A percentile compares a stretch with the other conserved stretches of the same genome.
phyloP scores from a whole-genome alignment of 768 basidiomycete genomes.

The Boletus vermiculosoides region DNA sequence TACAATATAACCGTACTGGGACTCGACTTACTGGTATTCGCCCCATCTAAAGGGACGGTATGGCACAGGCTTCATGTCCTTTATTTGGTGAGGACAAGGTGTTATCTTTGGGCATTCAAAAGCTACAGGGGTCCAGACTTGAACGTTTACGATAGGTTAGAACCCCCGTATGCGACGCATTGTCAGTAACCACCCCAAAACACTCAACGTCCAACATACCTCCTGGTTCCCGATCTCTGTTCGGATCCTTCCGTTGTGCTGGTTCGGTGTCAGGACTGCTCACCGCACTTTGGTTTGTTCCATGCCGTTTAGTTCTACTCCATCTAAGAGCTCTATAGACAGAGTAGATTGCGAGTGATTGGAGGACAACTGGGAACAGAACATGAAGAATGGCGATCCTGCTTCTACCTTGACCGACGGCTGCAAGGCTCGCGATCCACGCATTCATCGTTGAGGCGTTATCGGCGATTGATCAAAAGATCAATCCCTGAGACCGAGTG shows the following conservation, averaged over 20 bases:
- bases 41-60: slow-evolving; percentile 73
- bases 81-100: slow-evolving; percentile 39
- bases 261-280: not conserved
- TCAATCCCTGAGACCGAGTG: not conserved
- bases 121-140: slow-evolving; percentile 54
- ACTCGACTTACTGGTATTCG: slow-evolving; percentile 58
- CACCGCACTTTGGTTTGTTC: not conserved
- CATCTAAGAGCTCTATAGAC: slow-evolving; percentile 13
- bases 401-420: not conserved
- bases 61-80: slow-evolving; percentile 54
- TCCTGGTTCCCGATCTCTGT: slow-evolving; percentile 27
- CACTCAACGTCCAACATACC: slow-evolving; percentile 14
- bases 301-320: not conserved
- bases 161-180: not conserved
- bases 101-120: slow-evolving; percentile 56
- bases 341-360: slow-evolving; percentile 17
- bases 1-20: not conserved
- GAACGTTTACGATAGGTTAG: not conserved
- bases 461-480: not conserved
- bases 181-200: not conserved
- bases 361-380: slow-evolving; percentile 14
- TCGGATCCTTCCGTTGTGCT: slow-evolving; percentile 4
- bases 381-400: not conserved
- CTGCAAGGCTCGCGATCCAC: slow-evolving; percentile 8
- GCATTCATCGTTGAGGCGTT: not conserved